Percentiles rank a stretch among this genome's conserved stretches.
phyloP scores from a whole-genome alignment of 768 basidiomycete genomes.

The Rossbeevera mucosa region DNA sequence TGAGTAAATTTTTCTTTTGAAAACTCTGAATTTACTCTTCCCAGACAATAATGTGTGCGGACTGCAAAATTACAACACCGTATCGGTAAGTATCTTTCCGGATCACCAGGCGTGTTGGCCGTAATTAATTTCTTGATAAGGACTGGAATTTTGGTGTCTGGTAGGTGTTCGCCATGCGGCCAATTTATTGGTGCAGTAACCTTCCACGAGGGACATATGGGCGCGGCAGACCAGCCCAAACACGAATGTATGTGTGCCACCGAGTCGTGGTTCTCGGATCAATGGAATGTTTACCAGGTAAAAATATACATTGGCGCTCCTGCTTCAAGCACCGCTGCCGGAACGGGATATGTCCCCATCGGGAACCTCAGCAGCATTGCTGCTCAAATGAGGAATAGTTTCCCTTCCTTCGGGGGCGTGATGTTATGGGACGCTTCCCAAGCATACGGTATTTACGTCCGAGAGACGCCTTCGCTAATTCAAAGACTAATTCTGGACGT shows the following conservation, averaged over 20 bases:
- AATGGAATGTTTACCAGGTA: slow-evolving; percentile 14
- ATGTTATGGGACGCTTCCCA: slow-evolving; percentile 46
- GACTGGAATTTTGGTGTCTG: slow-evolving; percentile 42
- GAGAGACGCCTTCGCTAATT: background rate
- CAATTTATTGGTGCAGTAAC: slow-evolving; percentile 3
- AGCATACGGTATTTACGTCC: slow-evolving; percentile 28
- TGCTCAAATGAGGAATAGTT: slow-evolving; percentile 32
- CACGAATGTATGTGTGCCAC: slow-evolving; percentile 27
- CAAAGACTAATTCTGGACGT: slow-evolving; percentile 5
- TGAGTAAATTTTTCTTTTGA: background rate
- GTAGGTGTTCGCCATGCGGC: slow-evolving; percentile 10
- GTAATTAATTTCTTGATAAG: slow-evolving; percentile 28
- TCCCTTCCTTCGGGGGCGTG: slow-evolving; percentile 41
- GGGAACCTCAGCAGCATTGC: slow-evolving; percentile 32
- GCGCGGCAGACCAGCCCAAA: slow-evolving; percentile 40
- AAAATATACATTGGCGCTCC: slow-evolving; percentile 44
- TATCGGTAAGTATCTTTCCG: slow-evolving; percentile 39
- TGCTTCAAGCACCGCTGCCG: slow-evolving; percentile 39
- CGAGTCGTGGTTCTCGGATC: background rate
- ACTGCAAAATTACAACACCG: slow-evolving; percentile 46
- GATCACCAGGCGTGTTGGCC: background rate
- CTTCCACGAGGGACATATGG: slow-evolving; percentile 41
- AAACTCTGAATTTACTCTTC: background rate
- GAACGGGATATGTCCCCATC: slow-evolving; percentile 36
- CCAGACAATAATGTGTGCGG: slow-evolving; percentile 44